These are phyloP conservation scores for Colletotrichum abscissum DNA, from an alignment of 2,329 filamentous ascomycete genomes.

Conservation along the genomic window DNA sequence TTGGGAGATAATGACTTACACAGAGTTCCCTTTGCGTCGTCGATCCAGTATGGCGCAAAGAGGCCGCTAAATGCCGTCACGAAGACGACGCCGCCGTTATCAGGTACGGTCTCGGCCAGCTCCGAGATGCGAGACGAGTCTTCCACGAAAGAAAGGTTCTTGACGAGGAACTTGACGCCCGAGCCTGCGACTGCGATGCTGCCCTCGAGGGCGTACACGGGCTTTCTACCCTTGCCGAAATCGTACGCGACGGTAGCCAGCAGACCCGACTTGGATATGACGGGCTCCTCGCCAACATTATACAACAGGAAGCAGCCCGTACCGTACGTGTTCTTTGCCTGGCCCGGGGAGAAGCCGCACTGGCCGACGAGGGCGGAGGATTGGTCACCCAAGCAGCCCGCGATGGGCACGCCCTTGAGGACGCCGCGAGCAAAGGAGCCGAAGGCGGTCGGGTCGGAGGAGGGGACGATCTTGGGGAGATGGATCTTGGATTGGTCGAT, in stretches of 20 bases:
- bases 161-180: constrained; percentile 79
- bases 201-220: constrained; percentile 85
- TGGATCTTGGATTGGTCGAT: constrained; percentile 75
- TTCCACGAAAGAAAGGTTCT: constrained; percentile 71
- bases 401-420: constrained; percentile 77
- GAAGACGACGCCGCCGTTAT: constrained; percentile 87
- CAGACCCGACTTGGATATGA: constrained; percentile 85
- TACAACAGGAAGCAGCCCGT: constrained; percentile 92
- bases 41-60: constrained; percentile 95
- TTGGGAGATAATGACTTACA: constrained; percentile 59
- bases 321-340: constrained; percentile 92
- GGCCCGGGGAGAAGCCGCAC: constrained; percentile 83
- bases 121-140: constrained; percentile 61
- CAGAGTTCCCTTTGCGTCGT: constrained; percentile 89
- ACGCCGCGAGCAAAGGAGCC: constrained; percentile 74
- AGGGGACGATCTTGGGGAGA: constrained; percentile 86
- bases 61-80: constrained; percentile 93
- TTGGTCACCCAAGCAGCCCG: constrained; percentile 89
- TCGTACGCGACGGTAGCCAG: constrained; percentile 90
- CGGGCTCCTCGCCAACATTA: constrained; percentile 86
- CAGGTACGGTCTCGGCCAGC: constrained; percentile 64
- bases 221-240: constrained; percentile 69
- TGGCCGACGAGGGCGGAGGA: constrained; percentile 88
- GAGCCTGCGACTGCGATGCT: constrained; percentile 86
- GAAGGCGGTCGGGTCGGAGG: constrained; percentile 79